These are phyloP conservation scores for Komagataella pastoris DNA, from an alignment of 805 yeast species.

Conservation along the genomic window DNA sequence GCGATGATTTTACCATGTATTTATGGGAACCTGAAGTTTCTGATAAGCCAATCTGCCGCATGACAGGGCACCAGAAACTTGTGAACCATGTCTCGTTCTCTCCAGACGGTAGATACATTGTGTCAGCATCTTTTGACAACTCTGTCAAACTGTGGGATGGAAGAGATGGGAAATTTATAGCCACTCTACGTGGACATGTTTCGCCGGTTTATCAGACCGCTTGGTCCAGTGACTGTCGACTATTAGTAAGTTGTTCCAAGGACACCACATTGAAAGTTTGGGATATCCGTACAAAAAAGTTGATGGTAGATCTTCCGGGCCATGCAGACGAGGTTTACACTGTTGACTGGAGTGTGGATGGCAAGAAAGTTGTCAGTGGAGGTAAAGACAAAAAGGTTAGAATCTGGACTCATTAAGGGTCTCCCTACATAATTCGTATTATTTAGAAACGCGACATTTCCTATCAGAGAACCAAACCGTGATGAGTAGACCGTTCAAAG, in stretches of 20 bases:
- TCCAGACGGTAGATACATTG: conserved; percentile 86
- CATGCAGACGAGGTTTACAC: conserved; percentile 93
- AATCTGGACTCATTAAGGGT: conserved; percentile 70
- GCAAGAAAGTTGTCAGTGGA: conserved; percentile 89
- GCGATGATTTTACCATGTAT: conserved; percentile 97
- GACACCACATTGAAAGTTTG: conserved; percentile 94
- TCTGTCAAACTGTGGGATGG: conserved; percentile 97
- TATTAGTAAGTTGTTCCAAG: conserved; percentile 86
- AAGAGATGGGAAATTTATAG: conserved; percentile 73
- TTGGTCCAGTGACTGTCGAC: conserved; percentile 91
- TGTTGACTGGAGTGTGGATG: conserved; percentile 97
- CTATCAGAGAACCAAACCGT: not conserved
- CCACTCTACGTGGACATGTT: conserved; percentile 93
- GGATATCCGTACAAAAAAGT: conserved; percentile 81
- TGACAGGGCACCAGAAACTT: conserved; percentile 96
- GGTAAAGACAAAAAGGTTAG: conserved; percentile 94
- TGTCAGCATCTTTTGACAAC: conserved; percentile 91
- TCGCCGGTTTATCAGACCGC: conserved; percentile 97
- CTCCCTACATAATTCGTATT: not conserved
- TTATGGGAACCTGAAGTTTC: conserved; percentile 85
- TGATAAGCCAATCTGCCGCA: conserved; percentile 75
- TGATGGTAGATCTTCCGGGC: conserved; percentile 87
- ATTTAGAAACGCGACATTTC: not conserved
- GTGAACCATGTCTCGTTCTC: conserved; percentile 94
- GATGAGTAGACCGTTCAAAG: conserved; percentile 11